Base-by-base conservation (phyloP, 2,329 filamentous ascomycete genomes). In the Botryotinia calthae region DNA sequence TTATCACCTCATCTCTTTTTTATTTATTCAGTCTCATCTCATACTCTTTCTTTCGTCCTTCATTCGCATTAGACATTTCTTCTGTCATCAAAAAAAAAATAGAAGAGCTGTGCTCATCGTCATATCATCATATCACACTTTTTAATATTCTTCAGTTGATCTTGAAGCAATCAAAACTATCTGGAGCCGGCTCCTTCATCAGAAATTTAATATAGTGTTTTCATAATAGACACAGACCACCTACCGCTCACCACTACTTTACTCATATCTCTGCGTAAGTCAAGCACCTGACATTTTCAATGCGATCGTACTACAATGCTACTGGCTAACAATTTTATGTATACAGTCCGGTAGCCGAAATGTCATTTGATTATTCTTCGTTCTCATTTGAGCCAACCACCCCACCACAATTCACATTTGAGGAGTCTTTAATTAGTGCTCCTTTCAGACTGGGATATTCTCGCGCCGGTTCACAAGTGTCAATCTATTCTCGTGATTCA, bases 401-500 rank as follows among this genome's bases (percentile, higher is more conserved):
- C 16, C 85, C 85, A 73, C 86, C 85, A 72, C 84, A 83, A 78
- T 88, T 85, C 80, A 83, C 84, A 74, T 89, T 89, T 82, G 87
- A 90, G 77, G 82, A 86, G 62, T 85, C 87, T 72, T 82, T 90
- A 73, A 83, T 89, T 76, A 86, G 88, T 76, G 84, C 88, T 74
- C 83, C 87, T 37, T 88, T 78, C 73, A 83, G 81, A 81, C 82
- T 80, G 54, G 73, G 75, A 37, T 78, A 81, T 72, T 77, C 83
- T 82, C 74, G 84, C 83, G 76, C 78, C 71, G 77, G 76, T 73
- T 81, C 79, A 56, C 75, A 78, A 64, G 77, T 75, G 58, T 81
- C 78, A 75, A 83, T 89, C 79, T 91, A 90, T 84, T 92, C 90
- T 70, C 86, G 88, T 79, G 87, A 91, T 81, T 93, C 91, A 62